Conservation (phyloP, 805 yeast genomes). For the Kodamaea restingae region DNA sequence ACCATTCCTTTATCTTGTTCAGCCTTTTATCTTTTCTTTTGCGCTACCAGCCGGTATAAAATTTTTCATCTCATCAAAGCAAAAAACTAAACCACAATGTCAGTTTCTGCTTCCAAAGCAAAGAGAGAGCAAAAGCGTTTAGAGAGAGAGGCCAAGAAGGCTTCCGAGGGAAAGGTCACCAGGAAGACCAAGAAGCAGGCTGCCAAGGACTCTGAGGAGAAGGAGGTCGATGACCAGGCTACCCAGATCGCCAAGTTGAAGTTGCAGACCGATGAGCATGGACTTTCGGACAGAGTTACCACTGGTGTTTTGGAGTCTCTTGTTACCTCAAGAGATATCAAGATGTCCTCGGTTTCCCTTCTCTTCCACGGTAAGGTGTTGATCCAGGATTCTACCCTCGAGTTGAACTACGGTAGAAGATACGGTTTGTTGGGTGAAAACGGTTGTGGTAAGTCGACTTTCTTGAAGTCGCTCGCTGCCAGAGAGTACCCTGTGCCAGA, state of each 20-base stretch:
- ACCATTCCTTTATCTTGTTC: not conserved
- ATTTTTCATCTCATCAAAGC: conserved; percentile 1
- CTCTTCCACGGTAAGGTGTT: conserved; percentile 97
- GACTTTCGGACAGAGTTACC: conserved; percentile 93
- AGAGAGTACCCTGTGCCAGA: conserved; percentile 96
- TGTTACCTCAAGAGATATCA: conserved; percentile 88
- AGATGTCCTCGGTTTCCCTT: conserved; percentile 82
- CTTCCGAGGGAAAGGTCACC: conserved; percentile 67
- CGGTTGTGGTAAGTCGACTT: conserved; percentile 98
- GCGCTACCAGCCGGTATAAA: conserved; percentile 1
- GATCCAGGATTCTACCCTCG: conserved; percentile 86
- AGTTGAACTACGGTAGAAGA: conserved; percentile 95
- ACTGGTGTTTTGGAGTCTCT: conserved; percentile 94
- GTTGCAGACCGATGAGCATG: conserved; percentile 89
- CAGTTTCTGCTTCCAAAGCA: conserved; percentile 87
- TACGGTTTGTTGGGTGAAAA: conserved; percentile 97
- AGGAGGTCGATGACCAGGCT: conserved; percentile 58
- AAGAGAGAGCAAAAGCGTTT: conserved; percentile 97
- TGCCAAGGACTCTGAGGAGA: conserved; percentile 46
- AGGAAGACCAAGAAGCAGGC: conserved; percentile 61
- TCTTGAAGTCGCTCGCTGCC: conserved; percentile 88
- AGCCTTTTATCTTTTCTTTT: not conserved
- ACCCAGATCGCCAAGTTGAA: conserved; percentile 81
- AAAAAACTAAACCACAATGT: conserved; percentile 15
- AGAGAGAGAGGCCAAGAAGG: conserved; percentile 45